Evolutionary conservation across 805 yeast species (phyloP).

Genomic region (Lipomyces sp.): DNA sequence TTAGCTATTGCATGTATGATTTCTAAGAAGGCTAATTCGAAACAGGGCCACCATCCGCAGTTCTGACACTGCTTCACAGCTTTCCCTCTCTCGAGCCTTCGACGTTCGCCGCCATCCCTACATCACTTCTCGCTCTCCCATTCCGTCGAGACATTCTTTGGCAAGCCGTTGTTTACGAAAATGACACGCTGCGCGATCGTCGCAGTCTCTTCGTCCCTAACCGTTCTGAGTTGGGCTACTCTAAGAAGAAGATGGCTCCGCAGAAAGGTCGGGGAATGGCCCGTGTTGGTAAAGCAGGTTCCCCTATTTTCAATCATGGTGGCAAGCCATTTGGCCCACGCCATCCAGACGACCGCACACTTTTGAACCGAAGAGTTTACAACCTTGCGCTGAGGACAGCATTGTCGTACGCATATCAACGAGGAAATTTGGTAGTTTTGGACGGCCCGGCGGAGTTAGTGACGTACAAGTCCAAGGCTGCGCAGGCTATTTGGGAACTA

Average conservation of each 20-base stretch:
- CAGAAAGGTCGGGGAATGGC: conserved; percentile 97
- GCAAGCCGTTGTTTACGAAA: conserved; percentile 92
- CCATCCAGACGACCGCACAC: conserved; percentile 88
- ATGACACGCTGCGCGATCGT: conserved; percentile 56
- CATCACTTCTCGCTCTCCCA: conserved; percentile 70
- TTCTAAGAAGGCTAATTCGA: not conserved
- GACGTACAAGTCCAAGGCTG: conserved; percentile 19
- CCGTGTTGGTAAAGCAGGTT: conserved; percentile 93
- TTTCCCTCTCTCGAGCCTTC: conserved; percentile 93
- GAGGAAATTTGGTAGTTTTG: conserved; percentile 71
- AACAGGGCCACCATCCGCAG: conserved; percentile 24
- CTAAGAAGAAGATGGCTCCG: conserved; percentile 77
- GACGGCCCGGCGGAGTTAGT: conserved; percentile 56
- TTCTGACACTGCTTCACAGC: conserved; percentile 50
- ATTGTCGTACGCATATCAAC: conserved; percentile 75
- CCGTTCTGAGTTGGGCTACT: conserved; percentile 82
- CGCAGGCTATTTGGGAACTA: conserved; percentile 13
- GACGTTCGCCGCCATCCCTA: conserved; percentile 73
- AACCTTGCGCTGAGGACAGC: conserved; percentile 79
- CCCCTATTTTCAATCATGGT: conserved; percentile 89
- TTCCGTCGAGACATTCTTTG: conserved; percentile 89
- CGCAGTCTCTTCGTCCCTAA: conserved; percentile 70
- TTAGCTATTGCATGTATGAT: not conserved
- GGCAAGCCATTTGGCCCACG: conserved; percentile 86
- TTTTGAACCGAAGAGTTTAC: conserved; percentile 74